Evolutionary conservation across 2,329 filamentous ascomycete species (phyloP), one percentile per base, ranked within the genome.

Genomic region (Paraconiothyrium brasiliense): DNA sequence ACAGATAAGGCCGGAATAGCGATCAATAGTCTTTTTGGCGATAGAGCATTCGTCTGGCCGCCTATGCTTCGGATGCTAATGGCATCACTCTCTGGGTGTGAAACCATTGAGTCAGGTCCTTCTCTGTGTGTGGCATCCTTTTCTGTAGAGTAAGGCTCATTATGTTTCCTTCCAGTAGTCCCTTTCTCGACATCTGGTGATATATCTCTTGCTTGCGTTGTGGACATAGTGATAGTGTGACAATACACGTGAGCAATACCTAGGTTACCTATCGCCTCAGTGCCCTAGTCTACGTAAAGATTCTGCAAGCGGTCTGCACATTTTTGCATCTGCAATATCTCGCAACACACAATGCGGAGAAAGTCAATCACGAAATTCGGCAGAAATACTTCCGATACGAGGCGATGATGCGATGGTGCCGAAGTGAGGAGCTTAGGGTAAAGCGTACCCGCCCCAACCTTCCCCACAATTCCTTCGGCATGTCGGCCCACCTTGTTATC

Each of bases 1-100:
- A 69, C 51, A 16, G 66, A 66, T 35, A 68, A 51, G 1, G 55
- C 52, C n/a, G 66, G 64, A 24, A 68, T 63, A 20, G 62, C 60
- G n/a, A 67, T 58, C 30, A 64, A 16, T 16, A 67, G 55, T 7
- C 55, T 50, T 54, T 54, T 63, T 24, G 50, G 24, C 8, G 66
- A 62, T 13, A 68, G 59, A 14, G 57, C 54, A 41, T 64, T 66
- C 20, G 59, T 64, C 43, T 66, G 66, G 59, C 65, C 63, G 39
- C 61, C 64, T 32, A 66, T 66, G 54, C 58, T 60, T 49, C 58
- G 58, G 34, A 56, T 59, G 48, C 57, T 59, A 27, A n/a, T 44
- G 11, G 57, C 27, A 27, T 59, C 48, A 27, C 49, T 47, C 16
- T 54, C 57, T 39, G 10, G 43, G 34, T 50, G 13, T 14, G 48